phyloP scores from a whole-genome alignment of 176 grass and related monocot genomes.

The Triticum turgidum region DNA sequence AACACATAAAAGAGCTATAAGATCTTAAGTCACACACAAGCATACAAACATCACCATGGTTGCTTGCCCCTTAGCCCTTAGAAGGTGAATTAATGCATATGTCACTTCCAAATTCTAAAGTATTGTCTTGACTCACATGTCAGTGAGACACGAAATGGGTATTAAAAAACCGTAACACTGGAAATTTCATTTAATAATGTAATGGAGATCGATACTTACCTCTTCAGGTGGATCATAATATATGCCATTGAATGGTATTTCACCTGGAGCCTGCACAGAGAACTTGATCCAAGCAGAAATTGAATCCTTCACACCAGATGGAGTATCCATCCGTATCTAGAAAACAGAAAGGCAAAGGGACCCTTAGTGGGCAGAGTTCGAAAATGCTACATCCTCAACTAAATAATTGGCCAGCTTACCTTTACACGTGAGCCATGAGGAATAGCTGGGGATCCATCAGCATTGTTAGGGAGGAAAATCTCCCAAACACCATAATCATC shows the following conservation, averaged over 20 bases:
- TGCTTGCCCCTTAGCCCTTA: not conserved
- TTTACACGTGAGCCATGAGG: conserved; percentile 92
- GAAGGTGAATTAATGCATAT: conserved; percentile 21
- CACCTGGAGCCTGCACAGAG: conserved; percentile 75
- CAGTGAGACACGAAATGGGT: not conserved
- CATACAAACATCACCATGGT: not conserved
- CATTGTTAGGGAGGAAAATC: conserved; percentile 85
- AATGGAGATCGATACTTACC: conserved; percentile 62
- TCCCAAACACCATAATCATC: conserved; percentile 93
- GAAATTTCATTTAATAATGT: conserved; percentile 42
- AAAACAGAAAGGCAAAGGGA: conserved; percentile 6
- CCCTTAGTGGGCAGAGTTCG: conserved; percentile 1
- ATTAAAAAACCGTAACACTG: conserved; percentile 46
- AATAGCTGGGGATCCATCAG: conserved; percentile 85
- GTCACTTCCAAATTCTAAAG: conserved; percentile 30
- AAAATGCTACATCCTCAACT: not conserved
- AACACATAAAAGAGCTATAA: not conserved
- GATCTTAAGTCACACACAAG: conserved; percentile 6
- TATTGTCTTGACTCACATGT: not conserved
- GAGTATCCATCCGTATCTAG: conserved; percentile 96
- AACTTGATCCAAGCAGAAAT: conserved; percentile 99
- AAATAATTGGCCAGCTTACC: conserved; percentile 36
- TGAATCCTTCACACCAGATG: conserved; percentile 90
- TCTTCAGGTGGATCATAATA: conserved; percentile 95
- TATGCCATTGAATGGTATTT: conserved; percentile 93